Evolutionary conservation across 2,329 filamentous ascomycete species (phyloP).

Genomic region (Orbilia javanica): DNA sequence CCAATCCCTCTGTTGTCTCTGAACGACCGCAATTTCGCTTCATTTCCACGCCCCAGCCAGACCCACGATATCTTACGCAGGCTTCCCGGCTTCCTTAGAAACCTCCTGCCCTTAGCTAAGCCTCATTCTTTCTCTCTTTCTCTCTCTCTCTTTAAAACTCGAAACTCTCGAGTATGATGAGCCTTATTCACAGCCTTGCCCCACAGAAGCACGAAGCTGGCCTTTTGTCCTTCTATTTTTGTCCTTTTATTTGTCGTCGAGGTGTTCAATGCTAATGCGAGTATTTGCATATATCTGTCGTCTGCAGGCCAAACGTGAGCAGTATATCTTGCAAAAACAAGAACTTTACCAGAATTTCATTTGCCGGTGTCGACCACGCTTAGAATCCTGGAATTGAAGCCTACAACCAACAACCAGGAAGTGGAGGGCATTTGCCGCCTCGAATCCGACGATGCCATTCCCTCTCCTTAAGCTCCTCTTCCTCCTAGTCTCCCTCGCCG

Average conservation of each 20-base stretch:
- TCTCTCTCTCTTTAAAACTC: constrained; percentile 37
- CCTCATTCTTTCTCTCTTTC: constrained; percentile 37
- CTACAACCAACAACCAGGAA: background rate
- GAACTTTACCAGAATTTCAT: background rate
- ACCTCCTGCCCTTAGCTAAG: constrained; percentile 18
- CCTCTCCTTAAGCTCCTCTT: constrained; percentile 58
- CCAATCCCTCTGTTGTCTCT: constrained; percentile 31
- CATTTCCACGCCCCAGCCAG: constrained; percentile 20
- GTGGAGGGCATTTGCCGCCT: constrained; percentile 45
- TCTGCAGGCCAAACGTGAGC: constrained; percentile 31
- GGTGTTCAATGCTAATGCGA: constrained; percentile 43
- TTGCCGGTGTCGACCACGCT: constrained; percentile 3
- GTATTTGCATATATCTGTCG: constrained; percentile 24
- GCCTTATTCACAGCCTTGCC: constrained; percentile 37
- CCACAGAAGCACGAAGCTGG: constrained; percentile 32
- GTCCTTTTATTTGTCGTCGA: background rate
- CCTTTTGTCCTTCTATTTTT: constrained; percentile 27
- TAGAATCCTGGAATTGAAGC: constrained; percentile 21
- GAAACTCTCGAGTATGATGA: constrained; percentile 33
- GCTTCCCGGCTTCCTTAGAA: constrained; percentile 21
- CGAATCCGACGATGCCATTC: constrained; percentile 48
- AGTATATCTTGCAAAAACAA: constrained; percentile 27
- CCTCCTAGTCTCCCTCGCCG: constrained; percentile 51
- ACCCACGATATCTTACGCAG: constrained; percentile 40
- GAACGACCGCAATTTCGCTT: constrained; percentile 54